phyloP scores from a whole-genome alignment of 192 early-diverging fungal species.

The Backusella mclennaniae region DNA sequence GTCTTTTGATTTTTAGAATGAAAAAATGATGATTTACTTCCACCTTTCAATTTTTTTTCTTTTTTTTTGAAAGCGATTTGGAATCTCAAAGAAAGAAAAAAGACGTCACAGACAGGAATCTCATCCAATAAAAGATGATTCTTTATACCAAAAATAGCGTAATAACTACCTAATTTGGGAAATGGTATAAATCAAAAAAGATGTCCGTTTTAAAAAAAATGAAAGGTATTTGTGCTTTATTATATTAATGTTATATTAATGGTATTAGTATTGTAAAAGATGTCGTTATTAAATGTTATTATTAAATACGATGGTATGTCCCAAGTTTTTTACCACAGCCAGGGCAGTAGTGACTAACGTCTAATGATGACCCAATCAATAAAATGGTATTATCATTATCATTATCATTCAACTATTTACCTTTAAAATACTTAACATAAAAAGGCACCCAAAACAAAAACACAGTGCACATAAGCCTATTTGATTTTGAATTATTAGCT shows the following conservation, averaged over 20 bases:
- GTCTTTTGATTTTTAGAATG: background rate
- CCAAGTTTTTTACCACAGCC: conserved; percentile 8
- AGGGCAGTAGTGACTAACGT: conserved; percentile 16
- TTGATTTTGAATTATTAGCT: background rate
- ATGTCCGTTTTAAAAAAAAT: no score
- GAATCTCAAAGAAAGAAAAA: conserved; percentile 3
- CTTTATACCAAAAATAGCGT: background rate
- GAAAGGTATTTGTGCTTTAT: background rate
- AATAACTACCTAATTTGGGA: background rate
- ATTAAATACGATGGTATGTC: background rate
- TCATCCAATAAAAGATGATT: background rate
- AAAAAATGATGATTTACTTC: background rate
- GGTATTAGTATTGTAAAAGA: background rate
- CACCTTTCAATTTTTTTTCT: background rate
- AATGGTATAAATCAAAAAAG: background rate
- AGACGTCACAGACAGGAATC: background rate
- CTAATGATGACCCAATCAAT: background rate
- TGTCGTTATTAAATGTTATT: background rate
- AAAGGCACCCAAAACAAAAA: conserved; percentile 19
- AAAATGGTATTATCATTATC: background rate
- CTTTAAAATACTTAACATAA: conserved; percentile 25
- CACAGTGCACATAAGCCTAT: conserved; percentile 17
- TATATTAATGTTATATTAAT: background rate
- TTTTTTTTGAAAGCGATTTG: background rate
- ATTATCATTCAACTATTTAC: background rate